phyloP scores from a whole-genome alignment of 495 filamentous ascomycete genomes.

The Bombardia bombarda region DNA sequence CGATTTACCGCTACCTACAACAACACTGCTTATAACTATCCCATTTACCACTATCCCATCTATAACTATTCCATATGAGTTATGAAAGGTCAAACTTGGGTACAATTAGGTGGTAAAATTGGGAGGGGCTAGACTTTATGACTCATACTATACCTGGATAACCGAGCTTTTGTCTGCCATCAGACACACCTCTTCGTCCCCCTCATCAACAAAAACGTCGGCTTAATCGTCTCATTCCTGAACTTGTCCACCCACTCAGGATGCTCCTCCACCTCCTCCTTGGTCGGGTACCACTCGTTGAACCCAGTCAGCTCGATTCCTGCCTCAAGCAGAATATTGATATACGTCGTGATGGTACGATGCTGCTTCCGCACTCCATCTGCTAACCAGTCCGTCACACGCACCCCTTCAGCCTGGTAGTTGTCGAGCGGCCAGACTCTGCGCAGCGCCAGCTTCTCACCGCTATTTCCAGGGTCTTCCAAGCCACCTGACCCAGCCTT shows the following conservation, averaged over 20 bases:
- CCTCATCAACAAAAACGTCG: conserved; percentile 18
- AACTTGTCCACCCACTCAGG: conserved; percentile 11
- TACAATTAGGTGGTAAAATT: too few species aligned
- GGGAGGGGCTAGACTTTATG: too few species aligned
- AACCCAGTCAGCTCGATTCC: conserved; percentile 26
- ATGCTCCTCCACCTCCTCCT: conserved; percentile 11
- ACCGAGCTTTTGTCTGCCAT: too few species aligned
- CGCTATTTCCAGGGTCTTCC: too few species aligned
- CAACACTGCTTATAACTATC: too few species aligned
- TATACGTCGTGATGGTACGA: conserved; percentile 25
- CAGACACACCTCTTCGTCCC: conserved; percentile 13
- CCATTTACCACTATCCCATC: too few species aligned
- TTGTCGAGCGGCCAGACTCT: conserved; percentile 27
- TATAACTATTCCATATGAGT: too few species aligned
- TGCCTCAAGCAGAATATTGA: conserved; percentile 23
- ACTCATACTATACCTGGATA: too few species aligned
- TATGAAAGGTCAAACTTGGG: too few species aligned
- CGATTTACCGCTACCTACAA: too few species aligned
- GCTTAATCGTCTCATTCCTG: conserved; percentile 10
- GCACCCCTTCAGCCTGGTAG: conserved; percentile 26
- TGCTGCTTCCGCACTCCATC: conserved; percentile 30
- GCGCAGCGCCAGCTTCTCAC: background rate
- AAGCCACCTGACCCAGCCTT: conserved; percentile 2
- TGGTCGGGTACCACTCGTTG: conserved; percentile 24
- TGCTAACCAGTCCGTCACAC: conserved; percentile 25